A percentile compares a stretch with the other conserved stretches of the same genome.
phyloP scores from a whole-genome alignment of 2,329 filamentous ascomycete genomes.

The Trichoderma sp. region DNA sequence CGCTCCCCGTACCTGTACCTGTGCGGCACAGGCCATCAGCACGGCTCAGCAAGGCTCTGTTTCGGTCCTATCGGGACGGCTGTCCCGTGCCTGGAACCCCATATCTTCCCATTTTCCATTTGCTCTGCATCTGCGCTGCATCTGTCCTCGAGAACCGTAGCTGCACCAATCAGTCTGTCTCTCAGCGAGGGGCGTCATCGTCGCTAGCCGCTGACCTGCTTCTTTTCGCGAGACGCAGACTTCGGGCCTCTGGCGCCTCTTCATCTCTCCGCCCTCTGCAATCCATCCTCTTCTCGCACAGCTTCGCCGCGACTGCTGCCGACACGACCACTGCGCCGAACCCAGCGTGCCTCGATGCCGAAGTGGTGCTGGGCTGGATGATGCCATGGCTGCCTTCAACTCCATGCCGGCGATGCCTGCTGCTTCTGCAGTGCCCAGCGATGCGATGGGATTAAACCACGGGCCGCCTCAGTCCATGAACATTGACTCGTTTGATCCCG shows the following conservation, averaged over 20 bases:
- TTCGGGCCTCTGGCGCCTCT: not conserved
- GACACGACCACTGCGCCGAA: slow-evolving; percentile 4
- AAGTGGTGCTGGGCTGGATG: slow-evolving; percentile 38
- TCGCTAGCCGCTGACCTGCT: not conserved
- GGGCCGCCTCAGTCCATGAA: slow-evolving; percentile 42
- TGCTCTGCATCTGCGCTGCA: not conserved
- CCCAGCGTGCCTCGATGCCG: slow-evolving; percentile 31
- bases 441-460: slow-evolving; percentile 51
- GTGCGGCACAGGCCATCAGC: not conserved
- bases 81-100: slow-evolving; percentile 17
- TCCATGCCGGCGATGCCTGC: slow-evolving; percentile 55
- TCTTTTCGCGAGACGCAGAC: not conserved
- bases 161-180: slow-evolving; percentile 1
- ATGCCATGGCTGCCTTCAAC: slow-evolving; percentile 63
- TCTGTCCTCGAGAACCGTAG: not conserved
- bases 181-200: slow-evolving; percentile 15
- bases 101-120: slow-evolving; percentile 16
- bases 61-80: slow-evolving; percentile 24
- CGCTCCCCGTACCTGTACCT: not conserved
- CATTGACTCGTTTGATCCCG: slow-evolving; percentile 56
- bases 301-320: not conserved
- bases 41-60: not conserved
- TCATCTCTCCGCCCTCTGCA: not conserved
- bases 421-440: slow-evolving; percentile 42
- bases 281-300: not conserved